phyloP scores from a whole-genome alignment of 352 stramenopile genomes.

The Blastocystis hominis region DNA sequence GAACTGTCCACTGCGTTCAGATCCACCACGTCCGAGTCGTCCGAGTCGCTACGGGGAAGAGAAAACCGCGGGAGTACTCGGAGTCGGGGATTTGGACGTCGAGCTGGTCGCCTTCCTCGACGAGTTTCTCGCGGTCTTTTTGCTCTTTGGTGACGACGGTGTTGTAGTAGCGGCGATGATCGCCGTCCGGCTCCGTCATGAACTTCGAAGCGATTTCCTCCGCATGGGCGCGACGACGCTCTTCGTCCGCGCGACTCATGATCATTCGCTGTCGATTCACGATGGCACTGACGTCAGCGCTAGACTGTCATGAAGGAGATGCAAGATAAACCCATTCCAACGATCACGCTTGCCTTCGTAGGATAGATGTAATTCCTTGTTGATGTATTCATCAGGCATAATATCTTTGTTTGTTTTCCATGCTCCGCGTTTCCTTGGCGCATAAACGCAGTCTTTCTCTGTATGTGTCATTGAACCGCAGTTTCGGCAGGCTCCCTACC shows the following conservation, averaged over 20 bases:
- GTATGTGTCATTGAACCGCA: slow-evolving; percentile 83
- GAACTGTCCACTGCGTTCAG: slow-evolving; percentile 65
- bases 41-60: slow-evolving; percentile 67
- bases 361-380: slow-evolving; percentile 77
- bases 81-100: slow-evolving; percentile 61
- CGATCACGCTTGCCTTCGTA: slow-evolving; percentile 93
- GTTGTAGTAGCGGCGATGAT: slow-evolving; percentile 45
- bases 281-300: background rate
- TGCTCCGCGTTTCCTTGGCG: slow-evolving; percentile 73
- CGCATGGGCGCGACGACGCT: slow-evolving; percentile 4
- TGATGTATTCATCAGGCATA: slow-evolving; percentile 73
- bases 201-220: slow-evolving; percentile 42
- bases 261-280: background rate
- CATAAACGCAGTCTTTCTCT: slow-evolving; percentile 80
- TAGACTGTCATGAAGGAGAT: background rate
- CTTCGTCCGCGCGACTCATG: slow-evolving; percentile 43
- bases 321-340: slow-evolving; percentile 83
- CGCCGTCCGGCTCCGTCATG: slow-evolving; percentile 15
- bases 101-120: slow-evolving; percentile 56
- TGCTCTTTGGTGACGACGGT: slow-evolving; percentile 28
- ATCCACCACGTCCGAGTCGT: slow-evolving; percentile 76
- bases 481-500: slow-evolving; percentile 79
- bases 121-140: slow-evolving; percentile 58
- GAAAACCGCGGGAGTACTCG: slow-evolving; percentile 66
- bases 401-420: slow-evolving; percentile 83